These are phyloP conservation scores for Bruguiera parviflora DNA, from an alignment of 345 rosid genomes.

Conservation along the genomic window DNA sequence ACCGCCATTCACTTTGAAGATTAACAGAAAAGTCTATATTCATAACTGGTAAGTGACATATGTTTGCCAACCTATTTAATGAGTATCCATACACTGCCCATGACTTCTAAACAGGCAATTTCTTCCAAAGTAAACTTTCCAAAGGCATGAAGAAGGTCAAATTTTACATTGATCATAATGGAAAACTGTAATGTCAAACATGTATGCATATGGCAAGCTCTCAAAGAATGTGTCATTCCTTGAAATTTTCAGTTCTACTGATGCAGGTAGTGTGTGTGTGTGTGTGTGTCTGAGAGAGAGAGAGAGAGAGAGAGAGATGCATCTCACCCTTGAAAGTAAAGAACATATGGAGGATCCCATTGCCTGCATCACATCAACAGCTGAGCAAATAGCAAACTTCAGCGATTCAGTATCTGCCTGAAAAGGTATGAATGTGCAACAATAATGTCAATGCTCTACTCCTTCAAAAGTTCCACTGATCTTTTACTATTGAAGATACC, in stretches of 20 bases:
- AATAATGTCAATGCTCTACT: constrained; percentile 20
- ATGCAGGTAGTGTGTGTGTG: not conserved
- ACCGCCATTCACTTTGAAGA: too few species aligned
- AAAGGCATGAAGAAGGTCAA: not conserved
- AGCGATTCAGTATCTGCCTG: constrained; percentile 82
- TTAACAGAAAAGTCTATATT: too few species aligned
- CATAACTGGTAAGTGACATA: too few species aligned
- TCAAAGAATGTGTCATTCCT: not conserved
- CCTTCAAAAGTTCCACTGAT: constrained; percentile 4
- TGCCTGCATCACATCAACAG: constrained; percentile 87
- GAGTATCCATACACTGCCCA: too few species aligned
- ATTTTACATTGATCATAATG: not conserved
- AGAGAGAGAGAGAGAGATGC: constrained; percentile 6
- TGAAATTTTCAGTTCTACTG: not conserved
- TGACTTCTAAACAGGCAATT: not conserved
- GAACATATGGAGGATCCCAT: constrained; percentile 76
- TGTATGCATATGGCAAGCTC: not conserved
- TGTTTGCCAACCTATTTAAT: too few species aligned
- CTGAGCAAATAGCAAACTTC: constrained; percentile 78
- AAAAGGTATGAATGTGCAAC: constrained; percentile 10
- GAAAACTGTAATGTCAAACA: not conserved
- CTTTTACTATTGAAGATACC: constrained; percentile 38
- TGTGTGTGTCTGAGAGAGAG: too few species aligned
- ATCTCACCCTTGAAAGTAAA: constrained; percentile 66
- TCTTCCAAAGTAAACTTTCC: not conserved